Evolutionary conservation across 2,329 filamentous ascomycete species (phyloP).

Genomic region (Colletotrichum brevisporum): DNA sequence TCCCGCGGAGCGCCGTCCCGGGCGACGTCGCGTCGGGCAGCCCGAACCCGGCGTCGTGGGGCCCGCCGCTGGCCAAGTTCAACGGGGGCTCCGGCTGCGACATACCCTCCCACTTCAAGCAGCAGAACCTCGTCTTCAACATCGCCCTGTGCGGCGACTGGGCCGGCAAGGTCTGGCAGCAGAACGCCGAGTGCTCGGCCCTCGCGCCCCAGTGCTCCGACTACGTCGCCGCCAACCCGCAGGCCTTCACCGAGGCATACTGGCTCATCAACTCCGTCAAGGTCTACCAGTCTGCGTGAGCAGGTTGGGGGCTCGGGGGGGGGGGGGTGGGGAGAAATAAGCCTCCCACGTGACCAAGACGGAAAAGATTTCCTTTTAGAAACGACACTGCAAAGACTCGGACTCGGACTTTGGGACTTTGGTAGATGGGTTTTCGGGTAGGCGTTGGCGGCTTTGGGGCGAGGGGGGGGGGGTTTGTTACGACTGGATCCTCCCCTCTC

Average conservation of each 20-base stretch:
- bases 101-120: slow-evolving; percentile 77
- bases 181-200: slow-evolving; percentile 69
- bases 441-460: slow-evolving; percentile 29
- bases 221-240: slow-evolving; percentile 80
- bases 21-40: slow-evolving; percentile 69
- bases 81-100: slow-evolving; percentile 76
- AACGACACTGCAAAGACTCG: background rate
- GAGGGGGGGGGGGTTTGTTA: background rate
- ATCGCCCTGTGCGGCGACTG: slow-evolving; percentile 91
- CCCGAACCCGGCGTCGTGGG: slow-evolving; percentile 80
- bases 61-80: slow-evolving; percentile 77
- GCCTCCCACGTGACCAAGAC: background rate
- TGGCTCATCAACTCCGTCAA: slow-evolving; percentile 83
- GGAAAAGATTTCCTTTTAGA: background rate
- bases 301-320: no score
- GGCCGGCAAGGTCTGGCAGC: slow-evolving; percentile 80
- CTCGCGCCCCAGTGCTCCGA: slow-evolving; percentile 76
- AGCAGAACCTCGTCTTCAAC: slow-evolving; percentile 84
- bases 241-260: slow-evolving; percentile 79
- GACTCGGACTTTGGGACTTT: background rate
- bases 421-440: background rate
- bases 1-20: slow-evolving; percentile 76
- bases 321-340: no score
- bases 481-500: background rate
- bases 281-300: slow-evolving; percentile 65